Base-by-base conservation (phyloP, 148 eudicot species). In the Euryodendron excelsum region DNA sequence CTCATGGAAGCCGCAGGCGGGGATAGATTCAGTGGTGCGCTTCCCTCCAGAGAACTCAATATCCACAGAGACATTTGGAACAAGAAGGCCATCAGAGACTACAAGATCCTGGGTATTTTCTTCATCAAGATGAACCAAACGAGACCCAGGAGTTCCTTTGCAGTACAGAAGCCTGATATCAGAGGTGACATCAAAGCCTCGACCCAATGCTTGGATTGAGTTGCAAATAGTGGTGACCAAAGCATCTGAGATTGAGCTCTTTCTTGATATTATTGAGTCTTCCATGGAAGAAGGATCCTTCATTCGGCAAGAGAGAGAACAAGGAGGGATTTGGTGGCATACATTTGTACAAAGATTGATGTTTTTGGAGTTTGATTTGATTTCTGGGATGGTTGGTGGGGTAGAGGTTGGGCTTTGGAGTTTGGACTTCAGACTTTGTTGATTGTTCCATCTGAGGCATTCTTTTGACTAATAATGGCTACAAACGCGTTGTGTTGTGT, bases 141-240 rank as follows among this genome's bases (percentile, higher is more conserved):
- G 83, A 77, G 89, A 87, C 68, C 94, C 97, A 83, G 91, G 92
- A 13, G 92, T 80, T 0, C 99, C 99, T 85, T 96, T 96, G 69
- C 99, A 96, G 79, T 96, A 96, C n/a, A 96, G 73, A 75, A 96
- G 86, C 80, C 99, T 83, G 71, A 96, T 89, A 90, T 96, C 99
- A 63, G 98, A 96, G 0, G 98, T 96, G 20, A 96, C 97, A 85
- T 96, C 99, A 86, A 96, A 96, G 0, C 99, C 99, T 80, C 98
- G 85, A 27, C 99, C 99, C 66, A 96, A 78, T 4, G 94, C 98
- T 84, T 91, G 92, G 63, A 93, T 89, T 71, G 98, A 89, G 85
- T 93, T 96, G 50, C 80, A 58, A 28, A 96, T 73, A 33, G 99
- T 93, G 12, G 97, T 84, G 37, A 78, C 21, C 28, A 96, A 74